These are phyloP conservation scores for Claviceps sp. DNA, from an alignment of 2,329 filamentous ascomycete genomes.

Conservation along the genomic window DNA sequence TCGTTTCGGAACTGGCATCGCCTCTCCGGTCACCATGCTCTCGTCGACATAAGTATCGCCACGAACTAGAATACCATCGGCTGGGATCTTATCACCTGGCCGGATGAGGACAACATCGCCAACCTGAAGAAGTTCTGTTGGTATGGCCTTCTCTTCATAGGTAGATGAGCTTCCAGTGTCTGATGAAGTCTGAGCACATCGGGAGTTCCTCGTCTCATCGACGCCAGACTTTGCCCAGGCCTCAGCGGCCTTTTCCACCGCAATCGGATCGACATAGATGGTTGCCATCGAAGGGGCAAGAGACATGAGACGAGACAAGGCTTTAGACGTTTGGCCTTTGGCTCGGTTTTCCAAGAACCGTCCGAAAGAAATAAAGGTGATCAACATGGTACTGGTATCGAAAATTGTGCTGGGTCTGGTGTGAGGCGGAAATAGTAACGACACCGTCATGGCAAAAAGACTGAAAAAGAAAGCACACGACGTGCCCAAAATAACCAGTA, in stretches of 20 bases:
- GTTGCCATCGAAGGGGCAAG: conserved; percentile 92
- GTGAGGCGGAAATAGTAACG: conserved; percentile 61
- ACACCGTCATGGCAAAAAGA: conserved; percentile 72
- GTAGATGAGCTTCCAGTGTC: conserved; percentile 38
- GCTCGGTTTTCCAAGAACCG: conserved; percentile 87
- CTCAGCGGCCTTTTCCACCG: conserved; percentile 80
- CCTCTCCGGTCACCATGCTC: conserved; percentile 97
- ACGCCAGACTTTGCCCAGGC: conserved; percentile 39
- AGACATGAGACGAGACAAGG: conserved; percentile 87
- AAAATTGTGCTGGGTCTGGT: conserved; percentile 78
- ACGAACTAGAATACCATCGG: conserved; percentile 73
- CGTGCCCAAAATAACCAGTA: conserved; percentile 84
- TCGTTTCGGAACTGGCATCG: conserved; percentile 85
- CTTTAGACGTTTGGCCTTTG: conserved; percentile 92
- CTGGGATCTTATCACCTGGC: conserved; percentile 92
- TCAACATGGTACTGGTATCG: conserved; percentile 95
- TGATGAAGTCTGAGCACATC: conserved; percentile 20
- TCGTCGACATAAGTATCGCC: conserved; percentile 93
- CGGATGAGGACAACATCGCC: conserved; percentile 87
- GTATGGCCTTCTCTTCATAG: conserved; percentile 72
- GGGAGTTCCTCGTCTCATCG: conserved; percentile 25
- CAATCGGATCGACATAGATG: conserved; percentile 89
- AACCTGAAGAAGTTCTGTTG: conserved; percentile 87
- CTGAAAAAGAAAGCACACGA: conserved; percentile 96
- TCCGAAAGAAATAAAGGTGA: conserved; percentile 86